Conservation (phyloP, 164 flowering plant genomes). For the Liriodendron chinense region DNA sequence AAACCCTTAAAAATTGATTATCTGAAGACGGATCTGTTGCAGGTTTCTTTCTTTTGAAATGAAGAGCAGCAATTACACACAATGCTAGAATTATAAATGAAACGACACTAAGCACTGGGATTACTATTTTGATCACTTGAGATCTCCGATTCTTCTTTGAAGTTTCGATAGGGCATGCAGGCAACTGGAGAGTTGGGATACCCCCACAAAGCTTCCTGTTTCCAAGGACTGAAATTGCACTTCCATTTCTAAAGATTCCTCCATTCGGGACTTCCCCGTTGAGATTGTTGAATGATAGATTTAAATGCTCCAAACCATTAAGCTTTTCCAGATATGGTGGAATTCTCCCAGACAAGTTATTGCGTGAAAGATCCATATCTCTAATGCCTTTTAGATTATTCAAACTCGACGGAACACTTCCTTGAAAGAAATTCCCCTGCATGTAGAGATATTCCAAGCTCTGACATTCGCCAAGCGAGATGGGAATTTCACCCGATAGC, state of each 20-base stretch:
- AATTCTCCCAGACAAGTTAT: constrained; percentile 11
- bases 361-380: constrained; percentile 6
- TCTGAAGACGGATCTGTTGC: background rate
- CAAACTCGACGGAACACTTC: background rate
- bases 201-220: constrained; percentile 3
- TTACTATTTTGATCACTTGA: background rate
- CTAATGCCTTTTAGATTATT: background rate
- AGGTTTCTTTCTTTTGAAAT: background rate
- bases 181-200: background rate
- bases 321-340: background rate
- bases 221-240: constrained; percentile 16
- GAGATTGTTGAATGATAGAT: constrained; percentile 18
- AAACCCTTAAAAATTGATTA: background rate
- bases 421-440: constrained; percentile 4
- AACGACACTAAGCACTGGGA: background rate
- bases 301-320: background rate
- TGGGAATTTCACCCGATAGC: constrained; percentile 14
- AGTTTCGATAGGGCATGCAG: background rate
- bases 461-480: constrained; percentile 15
- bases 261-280: constrained; percentile 13
- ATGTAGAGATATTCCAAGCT: constrained; percentile 4
- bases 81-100: background rate
- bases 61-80: background rate
- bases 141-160: background rate
- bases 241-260: constrained; percentile 16